Evolutionary conservation across 352 stramenopile species (phyloP).

Genomic region (Globisporangium echinulatum): DNA sequence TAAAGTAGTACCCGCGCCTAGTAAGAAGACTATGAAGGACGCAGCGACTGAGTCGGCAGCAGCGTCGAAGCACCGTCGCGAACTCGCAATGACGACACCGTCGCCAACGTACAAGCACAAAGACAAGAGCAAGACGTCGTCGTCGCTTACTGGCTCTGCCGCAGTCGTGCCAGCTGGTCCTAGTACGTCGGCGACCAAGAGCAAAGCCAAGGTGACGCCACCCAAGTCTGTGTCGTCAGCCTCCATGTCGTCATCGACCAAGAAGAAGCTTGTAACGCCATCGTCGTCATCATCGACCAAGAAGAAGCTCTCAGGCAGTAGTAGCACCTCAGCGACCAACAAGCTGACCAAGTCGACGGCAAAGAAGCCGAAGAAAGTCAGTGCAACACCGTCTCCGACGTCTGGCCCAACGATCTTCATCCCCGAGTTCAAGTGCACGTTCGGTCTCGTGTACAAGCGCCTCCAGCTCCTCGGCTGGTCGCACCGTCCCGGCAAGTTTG

Average conservation of each 20-base stretch:
- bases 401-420: conserved; percentile 22
- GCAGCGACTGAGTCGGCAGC: conserved; percentile 15
- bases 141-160: neutral
- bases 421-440: conserved; percentile 63
- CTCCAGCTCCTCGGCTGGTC: conserved; percentile 58
- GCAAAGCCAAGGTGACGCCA: conserved; percentile 7
- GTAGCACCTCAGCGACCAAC: conserved; percentile 10
- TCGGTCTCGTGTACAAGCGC: conserved; percentile 57
- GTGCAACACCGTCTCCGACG: conserved; percentile 4
- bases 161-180: neutral
- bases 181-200: neutral
- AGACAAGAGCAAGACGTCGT: conserved; percentile 13
- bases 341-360: neutral
- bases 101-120: conserved; percentile 28
- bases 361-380: conserved; percentile 21
- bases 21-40: conserved; percentile 2
- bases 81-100: conserved; percentile 6
- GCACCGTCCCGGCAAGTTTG: conserved; percentile 48
- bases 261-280: conserved; percentile 7
- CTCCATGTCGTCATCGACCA: neutral
- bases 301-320: conserved; percentile 15
- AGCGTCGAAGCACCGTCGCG: conserved; percentile 16
- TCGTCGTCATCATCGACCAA: conserved; percentile 15
- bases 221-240: conserved; percentile 6
- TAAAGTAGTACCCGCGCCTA: neutral